Percentiles rank a stretch among this genome's conserved stretches.
Conservation (phyloP, 2,329 filamentous ascomycete species). For the Botrytis sinoallii region DNA sequence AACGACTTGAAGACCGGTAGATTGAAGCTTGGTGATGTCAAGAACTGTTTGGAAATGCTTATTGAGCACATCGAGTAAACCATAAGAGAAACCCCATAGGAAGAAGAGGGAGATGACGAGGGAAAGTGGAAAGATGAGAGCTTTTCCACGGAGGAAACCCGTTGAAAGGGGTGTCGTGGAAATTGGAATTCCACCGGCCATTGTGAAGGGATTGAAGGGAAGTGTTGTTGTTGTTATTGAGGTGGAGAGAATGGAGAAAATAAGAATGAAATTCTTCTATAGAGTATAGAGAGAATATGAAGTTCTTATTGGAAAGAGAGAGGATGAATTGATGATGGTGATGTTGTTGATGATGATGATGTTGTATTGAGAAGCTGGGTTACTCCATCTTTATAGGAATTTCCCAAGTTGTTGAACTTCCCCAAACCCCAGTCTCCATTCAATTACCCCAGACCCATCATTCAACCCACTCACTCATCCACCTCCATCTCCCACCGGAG, state of each 20-base stretch:
- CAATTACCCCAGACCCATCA: constrained; percentile 4
- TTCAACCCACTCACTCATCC: background rate
- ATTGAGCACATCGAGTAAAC: constrained; percentile 79
- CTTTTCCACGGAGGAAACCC: constrained; percentile 41
- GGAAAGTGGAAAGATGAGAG: constrained; percentile 48
- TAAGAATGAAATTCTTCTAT: background rate
- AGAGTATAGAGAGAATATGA: background rate
- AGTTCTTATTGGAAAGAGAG: background rate
- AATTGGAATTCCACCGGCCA: constrained; percentile 44
- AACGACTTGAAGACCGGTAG: constrained; percentile 64
- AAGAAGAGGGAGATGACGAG: constrained; percentile 77
- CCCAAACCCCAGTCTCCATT: background rate
- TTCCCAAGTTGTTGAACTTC: background rate
- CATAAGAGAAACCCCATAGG: constrained; percentile 86
- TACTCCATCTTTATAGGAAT: constrained; percentile 11
- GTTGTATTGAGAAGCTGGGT: background rate
- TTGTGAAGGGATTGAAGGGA: constrained; percentile 28
- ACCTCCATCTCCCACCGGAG: background rate
- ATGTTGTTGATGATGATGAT: background rate
- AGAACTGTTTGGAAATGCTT: constrained; percentile 61
- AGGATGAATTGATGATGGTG: background rate
- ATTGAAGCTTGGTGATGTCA: constrained; percentile 59
- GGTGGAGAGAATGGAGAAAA: background rate
- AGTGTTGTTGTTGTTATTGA: background rate
- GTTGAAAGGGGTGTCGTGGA: constrained; percentile 39